These are phyloP conservation scores for Blastocystis sp. DNA, from an alignment of 352 stramenopile species.

Conservation along the genomic window DNA sequence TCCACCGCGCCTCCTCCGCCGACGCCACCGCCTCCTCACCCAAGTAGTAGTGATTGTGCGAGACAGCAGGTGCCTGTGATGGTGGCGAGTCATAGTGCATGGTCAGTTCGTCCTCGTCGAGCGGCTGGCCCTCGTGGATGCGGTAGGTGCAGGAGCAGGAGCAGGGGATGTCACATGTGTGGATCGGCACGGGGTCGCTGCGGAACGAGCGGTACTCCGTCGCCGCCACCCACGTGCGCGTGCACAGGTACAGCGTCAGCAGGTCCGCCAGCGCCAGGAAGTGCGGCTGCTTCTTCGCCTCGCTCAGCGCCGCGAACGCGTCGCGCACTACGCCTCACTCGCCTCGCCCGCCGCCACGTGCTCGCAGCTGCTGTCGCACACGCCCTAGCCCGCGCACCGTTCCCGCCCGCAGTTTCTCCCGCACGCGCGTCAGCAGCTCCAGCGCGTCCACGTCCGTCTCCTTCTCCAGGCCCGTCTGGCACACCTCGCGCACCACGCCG, in stretches of 20 bases:
- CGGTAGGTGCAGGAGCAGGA: slow-evolving; percentile 38
- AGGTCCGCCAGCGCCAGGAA: slow-evolving; percentile 77
- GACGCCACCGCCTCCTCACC: not conserved
- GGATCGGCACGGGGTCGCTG: slow-evolving; percentile 39
- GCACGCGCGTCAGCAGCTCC: not conserved
- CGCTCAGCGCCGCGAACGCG: not conserved
- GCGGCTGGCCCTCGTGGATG: not conserved
- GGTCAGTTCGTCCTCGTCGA: not conserved
- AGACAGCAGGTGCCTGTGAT: not conserved
- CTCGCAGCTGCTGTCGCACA: not conserved
- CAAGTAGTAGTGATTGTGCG: not conserved
- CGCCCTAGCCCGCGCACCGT: not conserved
- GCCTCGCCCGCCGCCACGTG: not conserved
- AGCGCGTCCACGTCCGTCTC: not conserved
- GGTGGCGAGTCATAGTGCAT: not conserved
- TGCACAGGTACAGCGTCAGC: slow-evolving; percentile 79
- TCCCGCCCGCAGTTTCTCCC: not conserved
- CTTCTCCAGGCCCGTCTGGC: not conserved
- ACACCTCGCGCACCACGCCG: slow-evolving; percentile 36
- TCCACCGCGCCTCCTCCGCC: slow-evolving; percentile 31
- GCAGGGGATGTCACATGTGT: slow-evolving; percentile 70
- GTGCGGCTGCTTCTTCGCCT: not conserved
- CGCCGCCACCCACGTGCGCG: slow-evolving; percentile 77
- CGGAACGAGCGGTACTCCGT: slow-evolving; percentile 51
- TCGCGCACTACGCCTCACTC: slow-evolving; percentile 4